Evolutionary conservation across 1,284 basidiomycete species (phyloP), one percentile per base, ranked within the genome.

Genomic region (Irpex sp.): DNA sequence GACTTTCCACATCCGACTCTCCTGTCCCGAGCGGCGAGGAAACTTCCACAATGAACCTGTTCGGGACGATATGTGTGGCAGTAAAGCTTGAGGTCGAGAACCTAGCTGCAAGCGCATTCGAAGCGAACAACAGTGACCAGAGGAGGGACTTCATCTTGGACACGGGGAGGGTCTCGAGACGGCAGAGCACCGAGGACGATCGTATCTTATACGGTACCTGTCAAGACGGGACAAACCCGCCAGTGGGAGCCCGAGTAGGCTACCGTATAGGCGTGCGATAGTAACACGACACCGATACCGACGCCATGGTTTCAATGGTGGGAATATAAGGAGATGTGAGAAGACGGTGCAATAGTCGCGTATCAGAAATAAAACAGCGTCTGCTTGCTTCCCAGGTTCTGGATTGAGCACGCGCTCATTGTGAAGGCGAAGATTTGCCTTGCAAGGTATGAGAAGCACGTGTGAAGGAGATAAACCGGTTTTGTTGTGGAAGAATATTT

Each of bases 41-140:
- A 11, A 85, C 77, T 67, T 86, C 84, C 47, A 85, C 74, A 56
- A 85, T 84, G 68, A 82, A 83, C 69, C 77, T 80, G 73, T 83
- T 83, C 36, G 79, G 71, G n/a, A 82, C 72, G 31, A 71, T 62
- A 66, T 75, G 48, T 73, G 73, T 44, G 75, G 67, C 61, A 68
- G 77, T 70, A 58, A 80, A 70, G 63, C 69, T 72, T 19, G 77
- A 75, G 62, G 77, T 65, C 11, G 78, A 72, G 56, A 72, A 65
- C 54, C 57, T 63, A 5, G 64, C 64, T 31, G 60, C 65, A 17
- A 59, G 49, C 21, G 44, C 52, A 3, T 36, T 19, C 47, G 59
- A 37, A 31, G 63, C 69, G 65, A 62, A 54, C 52, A 37, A 71
- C 62, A 38, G 73, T 66, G 60, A 74, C 63, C 61, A 76, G 54